Evolutionary conservation across 345 rosid species (phyloP), one percentile per base, ranked within the genome.

Genomic region (Boechera stricta): DNA sequence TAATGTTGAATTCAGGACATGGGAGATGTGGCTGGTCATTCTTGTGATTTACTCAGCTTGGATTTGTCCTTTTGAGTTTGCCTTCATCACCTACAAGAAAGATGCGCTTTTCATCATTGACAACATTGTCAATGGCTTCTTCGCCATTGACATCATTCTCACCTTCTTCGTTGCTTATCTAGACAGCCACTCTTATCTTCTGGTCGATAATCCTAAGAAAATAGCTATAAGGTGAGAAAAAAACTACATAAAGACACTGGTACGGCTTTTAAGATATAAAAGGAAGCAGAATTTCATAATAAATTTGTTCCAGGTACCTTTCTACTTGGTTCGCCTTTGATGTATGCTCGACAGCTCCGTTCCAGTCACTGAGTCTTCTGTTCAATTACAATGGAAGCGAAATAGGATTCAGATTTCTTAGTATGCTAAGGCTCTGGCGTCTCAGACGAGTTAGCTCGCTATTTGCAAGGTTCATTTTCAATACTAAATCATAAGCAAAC

Each of bases 371-470:
- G 71, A 86, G 87, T 77, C 83, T 89, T 49, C 81, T 94, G n/a
- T 75, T 90, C 79, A 82, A 86, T 21, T 82, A 86, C 74, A 84
- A 90, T 51, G 79, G 87, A 70, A 85, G 91, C 36, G 93, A 85
- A 69, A 80, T 92, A 10, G 90, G 91, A 57, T 81, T 90, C 70
- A 88, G 90, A 79, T 64, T 90, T 58, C 98, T 94, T 71, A 92
- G 81, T 81, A 94, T 92, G 98, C 96, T 94, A 63, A 85, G 99
- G 57, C 91, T 94, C 67, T 94, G 98, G 99, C 98, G 99, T 75
- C 88, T 94, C 29, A 81, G 99, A 83, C 84, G 99, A 76, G 99
- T 94, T 79, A 94, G 98, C 81, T 84, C 97, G 31, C 89, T 94
- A 10, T 94, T 92, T 67, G 97, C 99, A 76, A 94, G 99, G 99